A percentile compares a stretch with the other conserved stretches of the same genome.
These are phyloP conservation scores for Vitis rotundifolia DNA, from an alignment of 164 flowering plant species.

Conservation along the genomic window DNA sequence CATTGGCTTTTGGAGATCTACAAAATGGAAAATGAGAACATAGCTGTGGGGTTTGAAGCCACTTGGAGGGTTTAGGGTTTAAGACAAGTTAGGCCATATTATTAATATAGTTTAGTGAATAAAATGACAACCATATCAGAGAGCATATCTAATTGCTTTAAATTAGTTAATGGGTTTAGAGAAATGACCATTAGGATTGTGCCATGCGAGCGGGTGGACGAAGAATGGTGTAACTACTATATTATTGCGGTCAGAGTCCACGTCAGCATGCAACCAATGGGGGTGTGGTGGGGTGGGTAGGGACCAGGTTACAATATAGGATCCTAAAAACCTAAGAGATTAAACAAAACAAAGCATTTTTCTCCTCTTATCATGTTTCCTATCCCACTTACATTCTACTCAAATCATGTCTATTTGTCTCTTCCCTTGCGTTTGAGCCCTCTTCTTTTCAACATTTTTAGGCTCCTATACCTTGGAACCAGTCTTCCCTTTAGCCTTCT, in stretches of 20 bases:
- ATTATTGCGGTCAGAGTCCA: background rate
- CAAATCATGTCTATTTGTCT: conserved; percentile 38
- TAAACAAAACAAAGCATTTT: conserved; percentile 12
- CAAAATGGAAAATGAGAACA: background rate
- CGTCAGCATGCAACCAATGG: background rate
- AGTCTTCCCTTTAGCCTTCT: background rate
- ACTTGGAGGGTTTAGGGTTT: background rate
- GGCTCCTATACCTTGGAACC: background rate
- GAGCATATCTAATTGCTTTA: background rate
- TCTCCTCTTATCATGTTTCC: conserved; percentile 42
- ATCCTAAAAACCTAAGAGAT: conserved; percentile 17
- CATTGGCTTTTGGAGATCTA: background rate
- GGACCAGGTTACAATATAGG: too few relatives aligned
- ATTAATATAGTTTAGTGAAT: background rate
- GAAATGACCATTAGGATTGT: conserved; percentile 5
- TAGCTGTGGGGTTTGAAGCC: background rate
- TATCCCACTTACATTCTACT: conserved; percentile 30
- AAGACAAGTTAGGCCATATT: background rate
- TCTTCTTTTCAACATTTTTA: background rate
- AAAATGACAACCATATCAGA: conserved; percentile 1
- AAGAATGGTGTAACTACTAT: too few relatives aligned
- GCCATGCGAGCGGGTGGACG: background rate
- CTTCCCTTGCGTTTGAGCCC: conserved; percentile 1
- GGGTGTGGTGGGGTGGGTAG: background rate
- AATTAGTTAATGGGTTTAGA: background rate